Conservation (phyloP, 2,329 filamentous ascomycete genomes). For the Diaporthe australafricana region DNA sequence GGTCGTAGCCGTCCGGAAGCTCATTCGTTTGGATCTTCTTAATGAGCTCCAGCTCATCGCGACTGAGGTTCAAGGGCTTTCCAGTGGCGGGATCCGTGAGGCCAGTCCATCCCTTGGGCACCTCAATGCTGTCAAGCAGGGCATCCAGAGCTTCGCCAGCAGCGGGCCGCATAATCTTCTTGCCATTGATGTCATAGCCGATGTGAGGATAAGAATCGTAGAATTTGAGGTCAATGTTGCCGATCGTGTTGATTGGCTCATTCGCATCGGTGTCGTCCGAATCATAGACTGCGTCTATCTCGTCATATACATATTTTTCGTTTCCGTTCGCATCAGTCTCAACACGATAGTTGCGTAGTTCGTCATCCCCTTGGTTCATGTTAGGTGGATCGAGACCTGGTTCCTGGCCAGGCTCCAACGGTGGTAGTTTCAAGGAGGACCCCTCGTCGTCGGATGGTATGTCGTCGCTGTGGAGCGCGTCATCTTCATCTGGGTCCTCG, state of each 20-base stretch:
- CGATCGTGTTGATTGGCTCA: conserved; percentile 88
- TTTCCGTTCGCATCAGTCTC: conserved; percentile 90
- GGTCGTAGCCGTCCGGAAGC: conserved; percentile 88
- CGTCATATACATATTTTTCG: conserved; percentile 89
- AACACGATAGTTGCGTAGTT: conserved; percentile 63
- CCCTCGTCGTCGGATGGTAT: conserved; percentile 51
- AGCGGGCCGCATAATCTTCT: conserved; percentile 95
- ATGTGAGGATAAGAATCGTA: conserved; percentile 99
- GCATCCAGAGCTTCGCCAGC: conserved; percentile 94
- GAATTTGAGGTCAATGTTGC: conserved; percentile 91
- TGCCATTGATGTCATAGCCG: conserved; percentile 98
- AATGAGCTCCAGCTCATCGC: conserved; percentile 89
- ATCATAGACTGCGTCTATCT: conserved; percentile 95
- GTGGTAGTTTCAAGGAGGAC: conserved; percentile 27
- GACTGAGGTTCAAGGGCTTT: conserved; percentile 87
- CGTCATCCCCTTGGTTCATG: conserved; percentile 51
- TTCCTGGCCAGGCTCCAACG: conserved; percentile 35
- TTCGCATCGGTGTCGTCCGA: conserved; percentile 92
- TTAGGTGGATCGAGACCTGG: conserved; percentile 45
- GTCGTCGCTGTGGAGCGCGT: conserved; percentile 54
- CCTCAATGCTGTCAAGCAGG: conserved; percentile 93
- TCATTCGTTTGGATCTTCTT: conserved; percentile 91
- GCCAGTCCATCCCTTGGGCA: conserved; percentile 97
- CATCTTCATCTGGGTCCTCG: conserved; percentile 55
- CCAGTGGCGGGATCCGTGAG: conserved; percentile 94